These are phyloP conservation scores for Xylaria polymorpha DNA, from an alignment of 2,329 filamentous ascomycete species.

Conservation along the genomic window DNA sequence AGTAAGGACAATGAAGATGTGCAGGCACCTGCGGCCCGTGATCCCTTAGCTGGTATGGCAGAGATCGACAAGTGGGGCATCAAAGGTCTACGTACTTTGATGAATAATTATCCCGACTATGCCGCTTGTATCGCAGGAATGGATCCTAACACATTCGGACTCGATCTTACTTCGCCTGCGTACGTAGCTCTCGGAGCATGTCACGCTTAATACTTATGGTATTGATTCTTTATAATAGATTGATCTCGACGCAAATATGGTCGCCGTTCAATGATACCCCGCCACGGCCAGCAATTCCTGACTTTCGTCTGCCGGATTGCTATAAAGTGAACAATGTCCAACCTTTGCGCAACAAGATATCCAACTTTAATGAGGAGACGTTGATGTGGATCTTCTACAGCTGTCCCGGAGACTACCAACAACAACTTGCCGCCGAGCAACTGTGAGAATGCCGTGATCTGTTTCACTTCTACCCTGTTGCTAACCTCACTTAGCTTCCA, in stretches of 20 bases:
- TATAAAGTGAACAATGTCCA: constrained; percentile 75
- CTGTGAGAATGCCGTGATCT: constrained; percentile 59
- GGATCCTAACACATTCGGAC: constrained; percentile 66
- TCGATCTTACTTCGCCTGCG: constrained; percentile 69
- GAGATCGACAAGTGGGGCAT: constrained; percentile 72
- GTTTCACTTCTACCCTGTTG: constrained; percentile 12
- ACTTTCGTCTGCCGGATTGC: constrained; percentile 71
- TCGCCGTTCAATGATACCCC: constrained; percentile 71
- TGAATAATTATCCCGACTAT: constrained; percentile 73
- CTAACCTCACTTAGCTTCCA: constrained; percentile 60
- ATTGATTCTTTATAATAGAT: constrained; percentile 52
- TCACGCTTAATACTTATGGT: neutral
- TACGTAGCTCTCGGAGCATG: constrained; percentile 53
- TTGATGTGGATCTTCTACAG: constrained; percentile 78
- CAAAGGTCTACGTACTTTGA: constrained; percentile 71
- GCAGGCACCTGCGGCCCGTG: constrained; percentile 58
- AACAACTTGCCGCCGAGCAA: constrained; percentile 71
- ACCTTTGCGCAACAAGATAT: constrained; percentile 72
- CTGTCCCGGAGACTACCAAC: constrained; percentile 70
- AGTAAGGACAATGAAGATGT: constrained; percentile 58
- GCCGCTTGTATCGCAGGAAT: constrained; percentile 70
- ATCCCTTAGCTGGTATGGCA: constrained; percentile 71
- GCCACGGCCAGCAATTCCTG: constrained; percentile 67
- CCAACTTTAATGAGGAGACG: constrained; percentile 75
- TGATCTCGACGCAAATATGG: constrained; percentile 69